Percentiles rank a stretch among this genome's conserved stretches.
Evolutionary conservation across 768 basidiomycete genomes (phyloP).

Genomic region (Kwoniella mangroviensis): DNA sequence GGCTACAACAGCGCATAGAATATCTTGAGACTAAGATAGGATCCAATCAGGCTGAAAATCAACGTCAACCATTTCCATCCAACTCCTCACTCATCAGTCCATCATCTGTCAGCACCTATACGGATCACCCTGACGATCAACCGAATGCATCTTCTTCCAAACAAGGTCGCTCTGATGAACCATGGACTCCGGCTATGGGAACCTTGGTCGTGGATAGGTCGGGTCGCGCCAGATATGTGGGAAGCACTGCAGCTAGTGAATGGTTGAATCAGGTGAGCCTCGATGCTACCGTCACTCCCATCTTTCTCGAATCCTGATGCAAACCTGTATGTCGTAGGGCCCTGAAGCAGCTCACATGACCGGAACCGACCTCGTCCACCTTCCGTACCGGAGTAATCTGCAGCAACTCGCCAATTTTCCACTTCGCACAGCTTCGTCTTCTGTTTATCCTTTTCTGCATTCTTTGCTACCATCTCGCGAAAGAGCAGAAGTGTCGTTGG

Average conservation of each 20-base stretch:
- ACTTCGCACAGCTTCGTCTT: neutral
- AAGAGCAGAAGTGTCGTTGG: constrained; percentile 8
- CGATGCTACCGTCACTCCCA: neutral
- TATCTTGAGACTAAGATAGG: neutral
- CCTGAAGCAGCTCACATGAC: neutral
- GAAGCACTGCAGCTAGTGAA: constrained; percentile 27
- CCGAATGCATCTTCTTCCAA: neutral
- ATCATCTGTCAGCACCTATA: neutral
- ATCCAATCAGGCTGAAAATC: neutral
- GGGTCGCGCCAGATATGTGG: constrained; percentile 26
- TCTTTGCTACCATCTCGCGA: constrained; percentile 13
- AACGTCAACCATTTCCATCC: neutral
- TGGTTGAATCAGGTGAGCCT: constrained; percentile 31
- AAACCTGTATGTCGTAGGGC: neutral
- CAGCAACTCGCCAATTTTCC: constrained; percentile 7
- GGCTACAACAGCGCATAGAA: neutral
- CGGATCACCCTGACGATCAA: neutral
- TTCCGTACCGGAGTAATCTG: neutral
- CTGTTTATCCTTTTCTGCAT: neutral
- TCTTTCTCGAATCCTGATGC: neutral
- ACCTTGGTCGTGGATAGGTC: constrained; percentile 21
- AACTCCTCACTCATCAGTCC: neutral
- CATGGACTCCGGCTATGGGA: neutral
- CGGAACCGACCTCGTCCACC: neutral
- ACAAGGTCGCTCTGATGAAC: neutral